Percentiles rank a stretch among this genome's conserved stretches.
phyloP scores from a whole-genome alignment of 2,329 filamentous ascomycete species.

The Aspergillus niger region DNA sequence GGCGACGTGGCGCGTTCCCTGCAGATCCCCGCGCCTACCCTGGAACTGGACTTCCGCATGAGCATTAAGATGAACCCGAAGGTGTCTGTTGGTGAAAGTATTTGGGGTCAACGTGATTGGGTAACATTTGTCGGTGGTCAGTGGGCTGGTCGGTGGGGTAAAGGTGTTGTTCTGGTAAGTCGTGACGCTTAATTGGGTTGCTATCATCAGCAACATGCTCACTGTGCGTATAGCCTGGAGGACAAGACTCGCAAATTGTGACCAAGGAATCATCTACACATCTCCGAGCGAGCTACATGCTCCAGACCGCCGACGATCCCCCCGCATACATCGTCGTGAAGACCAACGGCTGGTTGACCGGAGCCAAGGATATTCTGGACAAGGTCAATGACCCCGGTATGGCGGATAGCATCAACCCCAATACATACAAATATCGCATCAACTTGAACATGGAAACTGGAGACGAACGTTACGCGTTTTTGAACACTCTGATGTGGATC shows the following conservation, averaged over 20 bases:
- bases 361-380: slow-evolving; percentile 52
- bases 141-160: slow-evolving; percentile 56
- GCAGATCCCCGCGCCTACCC: slow-evolving; percentile 49
- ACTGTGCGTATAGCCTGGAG: slow-evolving; percentile 44
- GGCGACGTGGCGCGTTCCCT: slow-evolving; percentile 52
- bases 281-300: slow-evolving; percentile 48
- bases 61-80: slow-evolving; percentile 56
- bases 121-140: slow-evolving; percentile 54
- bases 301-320: slow-evolving; percentile 55
- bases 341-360: slow-evolving; percentile 52
- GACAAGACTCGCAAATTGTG: slow-evolving; percentile 53
- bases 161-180: slow-evolving; percentile 53
- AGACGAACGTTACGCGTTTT: slow-evolving; percentile 52
- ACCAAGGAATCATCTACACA: slow-evolving; percentile 52
- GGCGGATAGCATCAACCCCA: slow-evolving; percentile 51
- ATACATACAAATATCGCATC: slow-evolving; percentile 52
- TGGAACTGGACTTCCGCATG: slow-evolving; percentile 57
- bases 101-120: slow-evolving; percentile 56
- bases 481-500: slow-evolving; percentile 55
- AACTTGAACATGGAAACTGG: slow-evolving; percentile 53
- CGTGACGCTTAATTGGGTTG: not conserved
- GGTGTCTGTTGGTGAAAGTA: slow-evolving; percentile 48
- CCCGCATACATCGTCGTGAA: slow-evolving; percentile 52
- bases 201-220: slow-evolving; percentile 10
- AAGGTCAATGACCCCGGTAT: slow-evolving; percentile 48